phyloP scores from a whole-genome alignment of 257 asterid species.

The Phtheirospermum japonicum region DNA sequence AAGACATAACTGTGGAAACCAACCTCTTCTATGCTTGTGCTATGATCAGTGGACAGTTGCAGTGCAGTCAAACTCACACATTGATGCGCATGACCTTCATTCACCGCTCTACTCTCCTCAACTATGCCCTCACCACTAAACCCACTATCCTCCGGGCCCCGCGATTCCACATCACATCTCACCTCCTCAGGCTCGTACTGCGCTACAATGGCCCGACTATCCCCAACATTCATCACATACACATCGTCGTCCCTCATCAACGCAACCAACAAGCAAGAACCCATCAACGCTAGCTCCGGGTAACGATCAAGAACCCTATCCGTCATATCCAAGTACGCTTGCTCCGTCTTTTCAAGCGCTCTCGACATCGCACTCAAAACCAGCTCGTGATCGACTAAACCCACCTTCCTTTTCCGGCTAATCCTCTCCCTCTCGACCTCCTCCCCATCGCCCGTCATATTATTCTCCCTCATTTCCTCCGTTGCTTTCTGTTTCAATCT shows the following conservation, averaged over 20 bases:
- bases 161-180: slow-evolving; percentile 36
- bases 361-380: slow-evolving; percentile 89
- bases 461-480: slow-evolving; percentile 48
- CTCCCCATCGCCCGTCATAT: slow-evolving; percentile 37
- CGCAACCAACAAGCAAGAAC: slow-evolving; percentile 87
- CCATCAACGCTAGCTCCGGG: slow-evolving; percentile 97
- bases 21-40: slow-evolving; percentile 96
- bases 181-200: slow-evolving; percentile 58
- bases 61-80: slow-evolving; percentile 60
- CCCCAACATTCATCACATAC: slow-evolving; percentile 95
- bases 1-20: slow-evolving; percentile 18
- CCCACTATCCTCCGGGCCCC: slow-evolving; percentile 39
- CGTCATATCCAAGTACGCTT: slow-evolving; percentile 78
- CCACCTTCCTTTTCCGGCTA: slow-evolving; percentile 62
- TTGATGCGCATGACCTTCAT: slow-evolving; percentile 49
- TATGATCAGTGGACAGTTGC: slow-evolving; percentile 95
- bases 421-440: slow-evolving; percentile 45
- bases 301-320: slow-evolving; percentile 90
- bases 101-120: slow-evolving; percentile 55
- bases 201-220: slow-evolving; percentile 95
- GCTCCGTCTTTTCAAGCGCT: slow-evolving; percentile 85
- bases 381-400: slow-evolving; percentile 71
- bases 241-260: slow-evolving; percentile 99
- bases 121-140: slow-evolving; percentile 50
- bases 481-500: slow-evolving; percentile 59